These are phyloP conservation scores for Millerozyma acaciae DNA, from an alignment of 805 yeast genomes.

Conservation along the genomic window DNA sequence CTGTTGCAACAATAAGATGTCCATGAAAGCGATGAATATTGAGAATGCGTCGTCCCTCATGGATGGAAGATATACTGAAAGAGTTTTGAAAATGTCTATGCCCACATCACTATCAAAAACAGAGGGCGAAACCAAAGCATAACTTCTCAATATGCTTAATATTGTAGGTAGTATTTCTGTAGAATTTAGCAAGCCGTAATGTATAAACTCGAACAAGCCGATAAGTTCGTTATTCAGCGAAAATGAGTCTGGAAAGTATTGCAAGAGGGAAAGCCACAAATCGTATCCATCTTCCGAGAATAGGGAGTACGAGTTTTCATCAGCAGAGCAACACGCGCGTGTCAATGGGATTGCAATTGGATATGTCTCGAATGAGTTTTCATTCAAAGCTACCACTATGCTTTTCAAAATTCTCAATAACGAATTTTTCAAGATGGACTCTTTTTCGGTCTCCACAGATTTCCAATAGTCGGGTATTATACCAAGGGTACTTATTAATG, in stretches of 20 bases:
- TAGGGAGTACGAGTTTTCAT: conserved; percentile 42
- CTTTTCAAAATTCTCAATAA: conserved; percentile 53
- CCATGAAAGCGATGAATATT: conserved; percentile 51
- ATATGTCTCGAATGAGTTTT: conserved; percentile 46
- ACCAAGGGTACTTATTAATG: conserved; percentile 47
- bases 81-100: conserved; percentile 41
- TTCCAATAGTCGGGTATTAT: conserved; percentile 79
- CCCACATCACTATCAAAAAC: conserved; percentile 35
- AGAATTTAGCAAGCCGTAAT: conserved; percentile 58
- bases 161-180: conserved; percentile 72
- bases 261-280: conserved; percentile 70
- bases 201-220: conserved; percentile 47
- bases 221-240: conserved; percentile 37
- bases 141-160: conserved; percentile 59
- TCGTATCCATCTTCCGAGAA: conserved; percentile 85
- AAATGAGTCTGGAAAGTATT: conserved; percentile 46
- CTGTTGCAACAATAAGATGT: conserved; percentile 41
- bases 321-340: conserved; percentile 54
- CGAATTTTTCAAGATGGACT: conserved; percentile 37
- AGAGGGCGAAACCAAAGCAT: conserved; percentile 47
- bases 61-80: conserved; percentile 51
- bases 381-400: conserved; percentile 53
- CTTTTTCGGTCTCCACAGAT: conserved; percentile 42
- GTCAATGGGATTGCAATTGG: conserved; percentile 64
- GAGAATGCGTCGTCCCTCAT: conserved; percentile 71